Base-by-base conservation (phyloP, 164 flowering plant genomes). In the Vitis rotundifolia region DNA sequence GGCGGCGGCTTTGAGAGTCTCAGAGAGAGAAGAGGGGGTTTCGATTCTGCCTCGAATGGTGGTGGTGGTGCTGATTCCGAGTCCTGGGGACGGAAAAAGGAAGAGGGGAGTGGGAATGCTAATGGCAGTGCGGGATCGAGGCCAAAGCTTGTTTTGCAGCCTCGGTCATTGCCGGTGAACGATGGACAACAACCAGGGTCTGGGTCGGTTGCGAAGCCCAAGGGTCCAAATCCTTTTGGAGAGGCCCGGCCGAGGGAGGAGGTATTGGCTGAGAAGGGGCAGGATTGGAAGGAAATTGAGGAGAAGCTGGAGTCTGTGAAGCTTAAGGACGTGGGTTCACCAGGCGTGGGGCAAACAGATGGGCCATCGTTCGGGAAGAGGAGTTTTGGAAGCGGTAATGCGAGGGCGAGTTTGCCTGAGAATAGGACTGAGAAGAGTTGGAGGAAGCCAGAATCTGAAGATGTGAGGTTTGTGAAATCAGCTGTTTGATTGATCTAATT, bases 201-300 rank as follows among this genome's bases (percentile, higher is more conserved):
- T 69, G 7, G 80, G 53, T 44, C 69, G 16, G 72, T 16, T 2
- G 75, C 63, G n/a, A 88, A 74, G 75, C 78, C 86, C 1, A 87
- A 87, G 80, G 91, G 89, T 5, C 50, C 84, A 3, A 90, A 83
- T 63, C 99, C 98, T 0, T 96, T 96, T 71, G 99, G 99, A 0
- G 92, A 74, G n/a, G 99, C 99, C 2, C 83, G 98, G 77, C 99
- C 99, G 0, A 88, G 99, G 73, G 99, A 96, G 83, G 94, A 89
- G 80, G 91, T 96, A 9, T 80, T 96, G 88, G 89, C 88, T 19
- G 92, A 92, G 80, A 89, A 92, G 67, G 99, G 98, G 14, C 83
- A 89, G 76, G 98, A 96, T 69, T 87, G 88, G 91, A 96, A 91
- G 89, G 87, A 92, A 84, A 84, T 93, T 75, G 99, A 93, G 49